Base-by-base conservation (phyloP, 2,329 filamentous ascomycete genomes). In the Cordyceps pruinosa region DNA sequence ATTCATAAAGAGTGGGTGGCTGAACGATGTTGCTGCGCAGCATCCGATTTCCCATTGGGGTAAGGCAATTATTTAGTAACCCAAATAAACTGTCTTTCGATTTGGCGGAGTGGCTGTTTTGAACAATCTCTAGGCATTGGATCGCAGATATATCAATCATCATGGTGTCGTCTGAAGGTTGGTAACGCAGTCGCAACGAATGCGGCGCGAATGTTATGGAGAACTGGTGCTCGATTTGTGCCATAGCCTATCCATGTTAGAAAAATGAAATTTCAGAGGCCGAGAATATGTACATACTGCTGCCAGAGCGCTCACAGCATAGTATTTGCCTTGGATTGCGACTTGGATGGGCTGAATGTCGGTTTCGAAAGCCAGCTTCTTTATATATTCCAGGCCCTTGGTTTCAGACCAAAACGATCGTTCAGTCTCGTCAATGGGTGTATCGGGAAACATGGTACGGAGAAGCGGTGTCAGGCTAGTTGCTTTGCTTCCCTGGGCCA, bases 71-170 rank as follows among this genome's bases (percentile, higher is more conserved):
- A 64, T 97, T 95, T 46, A 99, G 73, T 0, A 97, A 71, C 0
- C 92, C 92, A 61, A 92, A 93, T 0, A 99, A 75, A 61, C 87
- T 93, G 39, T 93, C 84, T 61, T 85, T 89, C 0, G 91, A 96
- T 62, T 88, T 91, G 1, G 84, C 66, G 63, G 87, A 85, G 13
- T 89, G 85, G 0, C 92, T 68, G 62, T 97, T 99, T 65, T 96
- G 90, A 26, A 97, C 88, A 6, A 99, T 79, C 69, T 99, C 94
- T 3, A 99, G 77, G 0, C 90, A 90, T 37, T 86, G 81, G 28
- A 97, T 90, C 0, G 92, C 96, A 1, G 90, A 87, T 2, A 94
- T 79, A 65, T 97, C 93, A 64, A 97, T 95, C 82, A 96, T 90
- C 92, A 97, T 96, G 1, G 90, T 89, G 25, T 93, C 89, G 67